Conservation (phyloP, 495 filamentous ascomycete genomes). For the Lophiotrema nucula region DNA sequence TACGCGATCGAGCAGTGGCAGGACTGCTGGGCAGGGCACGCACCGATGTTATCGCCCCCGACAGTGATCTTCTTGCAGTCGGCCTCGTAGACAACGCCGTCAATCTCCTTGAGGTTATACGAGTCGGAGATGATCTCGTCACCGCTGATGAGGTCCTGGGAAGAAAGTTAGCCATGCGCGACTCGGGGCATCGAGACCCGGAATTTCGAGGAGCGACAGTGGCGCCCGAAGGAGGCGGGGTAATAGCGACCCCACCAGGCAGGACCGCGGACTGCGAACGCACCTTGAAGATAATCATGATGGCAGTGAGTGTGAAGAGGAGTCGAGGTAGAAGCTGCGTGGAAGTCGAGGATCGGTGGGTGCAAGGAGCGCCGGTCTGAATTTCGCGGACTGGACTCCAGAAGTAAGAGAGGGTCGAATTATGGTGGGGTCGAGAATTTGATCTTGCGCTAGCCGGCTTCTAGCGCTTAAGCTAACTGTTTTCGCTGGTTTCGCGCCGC, state of each 20-base stretch:
- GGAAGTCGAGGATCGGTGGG: not conserved
- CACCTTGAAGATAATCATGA: conserved; percentile 92
- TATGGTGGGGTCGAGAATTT: conserved; percentile 23
- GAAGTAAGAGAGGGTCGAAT: not conserved
- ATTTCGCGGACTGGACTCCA: conserved; percentile 1
- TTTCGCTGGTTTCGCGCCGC: not conserved
- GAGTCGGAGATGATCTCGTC: conserved; percentile 97
- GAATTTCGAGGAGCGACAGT: too few species aligned
- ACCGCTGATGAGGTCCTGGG: conserved; percentile 80
- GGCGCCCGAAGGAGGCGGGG: too few species aligned
- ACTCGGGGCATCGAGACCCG: too few species aligned
- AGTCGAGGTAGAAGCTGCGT: not conserved
- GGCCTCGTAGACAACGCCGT: conserved; percentile 76
- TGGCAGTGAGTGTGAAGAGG: conserved; percentile 40
- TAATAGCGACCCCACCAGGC: not conserved
- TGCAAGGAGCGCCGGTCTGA: not conserved
- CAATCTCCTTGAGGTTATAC: conserved; percentile 72
- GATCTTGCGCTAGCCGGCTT: too few species aligned
- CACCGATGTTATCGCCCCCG: conserved; percentile 71
- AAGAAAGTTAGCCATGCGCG: not conserved
- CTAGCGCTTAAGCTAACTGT: too few species aligned
- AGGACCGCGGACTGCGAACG: conserved; percentile 27
- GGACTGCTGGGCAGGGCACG: conserved; percentile 36
- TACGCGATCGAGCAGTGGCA: not conserved
- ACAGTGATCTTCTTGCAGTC: conserved; percentile 86